phyloP scores from a whole-genome alignment of 768 basidiomycete species.

The Mycena metata region DNA sequence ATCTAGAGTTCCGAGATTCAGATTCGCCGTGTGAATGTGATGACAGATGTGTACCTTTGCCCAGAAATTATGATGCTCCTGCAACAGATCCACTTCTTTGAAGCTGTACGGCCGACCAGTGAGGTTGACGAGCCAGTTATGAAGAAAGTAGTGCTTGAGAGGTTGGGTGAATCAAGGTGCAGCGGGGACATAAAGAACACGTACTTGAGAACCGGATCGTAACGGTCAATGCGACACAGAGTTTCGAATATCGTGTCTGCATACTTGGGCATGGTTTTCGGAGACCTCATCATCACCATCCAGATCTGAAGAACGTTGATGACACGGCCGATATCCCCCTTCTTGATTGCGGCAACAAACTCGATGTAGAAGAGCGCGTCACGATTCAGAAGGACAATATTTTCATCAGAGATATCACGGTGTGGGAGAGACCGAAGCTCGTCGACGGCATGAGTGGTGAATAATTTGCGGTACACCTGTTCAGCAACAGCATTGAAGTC shows the following conservation, averaged over 20 bases:
- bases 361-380: constrained; percentile 38
- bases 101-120: constrained; percentile 25
- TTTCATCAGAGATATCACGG: constrained; percentile 24
- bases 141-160: constrained; percentile 15
- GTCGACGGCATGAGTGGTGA: constrained; percentile 19
- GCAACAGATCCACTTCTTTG: constrained; percentile 36
- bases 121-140: constrained; percentile 40
- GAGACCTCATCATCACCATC: constrained; percentile 37
- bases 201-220: constrained; percentile 7
- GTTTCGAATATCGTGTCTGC: constrained; percentile 37
- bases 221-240: constrained; percentile 1
- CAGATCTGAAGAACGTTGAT: constrained; percentile 29
- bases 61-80: constrained; percentile 22
- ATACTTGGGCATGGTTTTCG: constrained; percentile 40
- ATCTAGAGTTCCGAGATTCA: constrained; percentile 2
- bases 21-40: background rate
- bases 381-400: constrained; percentile 38
- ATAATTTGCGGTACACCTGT: constrained; percentile 22
- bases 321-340: constrained; percentile 42
- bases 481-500: constrained; percentile 31
- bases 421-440: background rate
- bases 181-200: background rate
- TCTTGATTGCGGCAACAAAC: constrained; percentile 38
- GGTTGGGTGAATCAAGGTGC: background rate
- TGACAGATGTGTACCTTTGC: background rate